These are phyloP conservation scores for Podaxis rugospora DNA, from an alignment of 768 basidiomycete species.

Conservation along the genomic window DNA sequence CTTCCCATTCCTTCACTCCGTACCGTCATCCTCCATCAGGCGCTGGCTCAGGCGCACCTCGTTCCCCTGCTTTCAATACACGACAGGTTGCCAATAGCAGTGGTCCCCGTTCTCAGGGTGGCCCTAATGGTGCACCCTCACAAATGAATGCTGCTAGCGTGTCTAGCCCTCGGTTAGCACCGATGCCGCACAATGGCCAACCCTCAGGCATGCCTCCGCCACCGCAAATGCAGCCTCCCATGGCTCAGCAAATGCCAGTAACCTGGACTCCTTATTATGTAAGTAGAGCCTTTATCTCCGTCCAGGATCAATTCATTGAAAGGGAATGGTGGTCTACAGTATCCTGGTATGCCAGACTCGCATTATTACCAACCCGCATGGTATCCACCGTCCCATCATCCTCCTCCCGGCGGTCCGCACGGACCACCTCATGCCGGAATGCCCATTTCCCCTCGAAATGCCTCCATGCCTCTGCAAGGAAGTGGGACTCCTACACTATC, in stretches of 20 bases:
- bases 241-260: constrained; percentile 36
- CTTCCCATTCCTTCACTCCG: constrained; percentile 45
- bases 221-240: constrained; percentile 33
- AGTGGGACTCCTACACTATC: constrained; percentile 68
- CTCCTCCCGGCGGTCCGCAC: constrained; percentile 44
- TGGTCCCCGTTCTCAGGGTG: constrained; percentile 51
- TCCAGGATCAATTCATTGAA: constrained; percentile 7
- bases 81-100: constrained; percentile 61
- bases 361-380: constrained; percentile 41
- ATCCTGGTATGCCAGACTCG: constrained; percentile 37
- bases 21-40: constrained; percentile 42
- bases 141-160: constrained; percentile 35
- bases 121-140: constrained; percentile 53
- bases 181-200: constrained; percentile 52
- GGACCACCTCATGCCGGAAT: constrained; percentile 45
- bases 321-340: constrained; percentile 24
- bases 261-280: constrained; percentile 55
- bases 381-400: constrained; percentile 47
- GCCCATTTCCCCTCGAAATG: constrained; percentile 69
- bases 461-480: constrained; percentile 44
- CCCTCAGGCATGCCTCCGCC: constrained; percentile 47
- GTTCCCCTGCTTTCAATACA: constrained; percentile 57
- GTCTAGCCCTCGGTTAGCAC: constrained; percentile 64
- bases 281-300: constrained; percentile 24
- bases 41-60: constrained; percentile 46